Evolutionary conservation across 352 stramenopile genomes (phyloP), one percentile per base, ranked within the genome.

Genomic region (Phytophthora lateralis): DNA sequence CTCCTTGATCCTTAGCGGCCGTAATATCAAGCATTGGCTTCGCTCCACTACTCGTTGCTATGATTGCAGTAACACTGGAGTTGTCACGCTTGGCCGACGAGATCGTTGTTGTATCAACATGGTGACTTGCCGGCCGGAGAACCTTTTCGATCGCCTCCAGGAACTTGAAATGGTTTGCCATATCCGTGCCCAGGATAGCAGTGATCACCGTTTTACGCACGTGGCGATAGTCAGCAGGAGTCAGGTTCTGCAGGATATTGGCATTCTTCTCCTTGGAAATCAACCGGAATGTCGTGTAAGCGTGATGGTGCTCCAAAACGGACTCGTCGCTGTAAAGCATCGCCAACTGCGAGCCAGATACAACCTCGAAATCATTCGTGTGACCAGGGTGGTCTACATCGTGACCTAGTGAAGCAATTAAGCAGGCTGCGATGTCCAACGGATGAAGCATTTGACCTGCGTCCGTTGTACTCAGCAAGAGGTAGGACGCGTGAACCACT

Each of bases 381-480:
- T 96, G 85, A 0, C 91, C 91, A 8, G 89, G 90, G 41, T 98
- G 91, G 56, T 97, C 91, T 2, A 97, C 81, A 70, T 98, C 91
- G 55, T 98, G 91, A 12, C 90, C 96, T 5, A 96, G 80, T 6
- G 90, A 84, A 15, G 91, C 91, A 37, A 97, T 76, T 14, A 97
- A 55, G 51, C 88, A 90, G 2, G 76, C 85, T 24, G 92, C 85
- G 24, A 96, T 88, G 55, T 97, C 90, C 47, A 96, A 70, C 17
- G 85, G 85, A 24, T 85, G 78, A 38, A 98, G 62, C 71, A 95
- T 73, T 45, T 88, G 75, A 0, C 58, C 46, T 2, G 81, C 85
- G 26, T 85, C 71, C 0, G 73, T 91, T 5, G 85, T 96, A 20
- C 76, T 90, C 14, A 97, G 62, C 43, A 97, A 74, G 20, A 93